These are phyloP conservation scores for Luvunga scandens DNA, from an alignment of 345 rosid genomes.

Conservation along the genomic window DNA sequence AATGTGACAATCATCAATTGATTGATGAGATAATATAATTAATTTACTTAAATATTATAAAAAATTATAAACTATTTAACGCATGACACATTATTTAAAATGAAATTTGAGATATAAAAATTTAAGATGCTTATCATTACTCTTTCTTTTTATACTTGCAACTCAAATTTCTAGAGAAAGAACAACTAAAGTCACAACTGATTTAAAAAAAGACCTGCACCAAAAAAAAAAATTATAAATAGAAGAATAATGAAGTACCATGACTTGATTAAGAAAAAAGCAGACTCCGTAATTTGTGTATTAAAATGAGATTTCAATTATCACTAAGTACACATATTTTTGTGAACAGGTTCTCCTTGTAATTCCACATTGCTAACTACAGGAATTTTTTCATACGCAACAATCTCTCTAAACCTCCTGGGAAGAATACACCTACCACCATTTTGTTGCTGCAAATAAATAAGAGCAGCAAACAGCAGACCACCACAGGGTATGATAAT, in stretches of 20 bases:
- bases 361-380: slow-evolving; percentile 33
- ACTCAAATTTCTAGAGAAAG: too few species aligned
- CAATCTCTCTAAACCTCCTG: slow-evolving; percentile 42
- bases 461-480: slow-evolving; percentile 47
- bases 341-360: slow-evolving; percentile 18
- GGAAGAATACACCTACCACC: slow-evolving; percentile 69
- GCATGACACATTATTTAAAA: too few species aligned
- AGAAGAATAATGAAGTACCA: neutral
- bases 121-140: too few species aligned
- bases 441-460: slow-evolving; percentile 71
- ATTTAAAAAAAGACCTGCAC: too few species aligned
- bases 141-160: too few species aligned
- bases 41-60: too few species aligned
- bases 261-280: neutral
- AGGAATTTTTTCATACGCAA: slow-evolving; percentile 62
- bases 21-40: too few species aligned
- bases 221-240: too few species aligned
- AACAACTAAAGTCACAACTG: neutral
- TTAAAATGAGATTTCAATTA: neutral
- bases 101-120: too few species aligned
- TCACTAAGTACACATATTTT: slow-evolving; percentile 6
- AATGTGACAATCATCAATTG: too few species aligned
- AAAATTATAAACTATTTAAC: rapidly evolving
- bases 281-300: neutral
- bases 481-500: slow-evolving; percentile 57